phyloP scores from a whole-genome alignment of 2,329 filamentous ascomycete species.

The Colletotrichum costaricense region DNA sequence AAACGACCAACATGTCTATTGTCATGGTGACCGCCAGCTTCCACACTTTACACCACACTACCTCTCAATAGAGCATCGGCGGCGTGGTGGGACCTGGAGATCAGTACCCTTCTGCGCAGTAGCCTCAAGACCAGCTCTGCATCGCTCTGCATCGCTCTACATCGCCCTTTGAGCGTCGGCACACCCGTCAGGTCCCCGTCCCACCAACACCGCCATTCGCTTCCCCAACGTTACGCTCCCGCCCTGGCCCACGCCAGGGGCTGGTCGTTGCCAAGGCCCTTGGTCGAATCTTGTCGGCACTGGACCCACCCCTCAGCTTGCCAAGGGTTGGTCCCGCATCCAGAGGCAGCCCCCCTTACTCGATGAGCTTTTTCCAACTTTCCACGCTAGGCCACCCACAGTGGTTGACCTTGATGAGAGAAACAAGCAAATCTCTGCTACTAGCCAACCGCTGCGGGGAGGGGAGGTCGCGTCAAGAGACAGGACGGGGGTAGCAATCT shows the following conservation, averaged over 20 bases:
- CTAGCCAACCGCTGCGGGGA: not conserved
- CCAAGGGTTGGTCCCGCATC: slow-evolving; percentile 6
- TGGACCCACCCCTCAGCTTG: slow-evolving; percentile 21
- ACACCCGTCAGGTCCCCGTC: slow-evolving; percentile 20
- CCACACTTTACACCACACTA: not conserved
- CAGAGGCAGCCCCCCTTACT: not conserved
- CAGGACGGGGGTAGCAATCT: not conserved
- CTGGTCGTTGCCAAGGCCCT: slow-evolving; percentile 5
- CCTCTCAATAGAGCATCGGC: not conserved
- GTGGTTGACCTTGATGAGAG: not conserved
- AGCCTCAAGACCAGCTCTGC: not conserved
- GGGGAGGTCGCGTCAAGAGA: not conserved
- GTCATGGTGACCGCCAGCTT: not conserved
- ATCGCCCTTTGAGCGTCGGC: not conserved
- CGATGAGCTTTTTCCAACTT: not conserved
- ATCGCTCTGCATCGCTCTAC: not conserved
- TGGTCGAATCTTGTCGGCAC: not conserved
- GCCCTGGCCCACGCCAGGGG: not conserved
- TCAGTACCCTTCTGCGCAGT: not conserved
- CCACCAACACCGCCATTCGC: slow-evolving; percentile 1
- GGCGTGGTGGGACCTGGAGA: not conserved
- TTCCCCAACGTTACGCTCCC: slow-evolving; percentile 10
- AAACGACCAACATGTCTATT: not conserved
- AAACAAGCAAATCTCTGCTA: slow-evolving; percentile 1
- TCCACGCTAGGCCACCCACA: not conserved